Conservation (phyloP, 129 eudicot species). For the Artemisia annua region DNA sequence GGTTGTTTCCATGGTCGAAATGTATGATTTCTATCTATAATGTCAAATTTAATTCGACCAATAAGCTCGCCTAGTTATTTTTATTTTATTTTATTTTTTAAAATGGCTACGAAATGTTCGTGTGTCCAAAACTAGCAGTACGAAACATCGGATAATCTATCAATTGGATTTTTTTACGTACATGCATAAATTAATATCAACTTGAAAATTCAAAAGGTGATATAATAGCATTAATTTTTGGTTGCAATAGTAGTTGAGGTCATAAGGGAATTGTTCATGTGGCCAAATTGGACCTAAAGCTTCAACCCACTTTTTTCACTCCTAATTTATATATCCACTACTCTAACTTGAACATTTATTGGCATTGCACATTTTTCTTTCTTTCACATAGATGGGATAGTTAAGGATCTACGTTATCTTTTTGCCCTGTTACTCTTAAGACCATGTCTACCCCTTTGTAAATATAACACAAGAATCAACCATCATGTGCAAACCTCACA, state of each 20-base stretch:
- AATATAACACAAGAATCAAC: constrained; percentile 20
- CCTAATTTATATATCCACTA: constrained; percentile 5
- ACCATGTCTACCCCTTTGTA: constrained; percentile 7
- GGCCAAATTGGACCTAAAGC: no score
- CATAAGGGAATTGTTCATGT: neutral
- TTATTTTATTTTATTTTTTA: no score
- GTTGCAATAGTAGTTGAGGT: constrained; percentile 19
- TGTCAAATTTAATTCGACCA: no score
- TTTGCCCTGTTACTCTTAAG: constrained; percentile 14
- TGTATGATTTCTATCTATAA: constrained; percentile 17
- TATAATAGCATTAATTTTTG: constrained; percentile 11
- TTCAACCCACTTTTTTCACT: constrained; percentile 13
- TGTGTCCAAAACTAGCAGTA: no score
- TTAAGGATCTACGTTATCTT: constrained; percentile 19
- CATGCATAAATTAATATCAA: no score
- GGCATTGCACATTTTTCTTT: constrained; percentile 14
- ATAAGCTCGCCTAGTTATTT: no score
- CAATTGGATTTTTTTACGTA: no score
- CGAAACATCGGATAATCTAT: no score
- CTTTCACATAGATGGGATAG: neutral
- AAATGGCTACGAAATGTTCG: no score
- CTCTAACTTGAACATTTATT: constrained; percentile 19
- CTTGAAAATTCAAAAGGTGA: neutral
- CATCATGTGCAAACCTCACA: constrained; percentile 29
- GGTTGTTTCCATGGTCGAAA: constrained; percentile 46